Conservation (phyloP, 1,284 basidiomycete species). For the Wolfiporia cocos region DNA sequence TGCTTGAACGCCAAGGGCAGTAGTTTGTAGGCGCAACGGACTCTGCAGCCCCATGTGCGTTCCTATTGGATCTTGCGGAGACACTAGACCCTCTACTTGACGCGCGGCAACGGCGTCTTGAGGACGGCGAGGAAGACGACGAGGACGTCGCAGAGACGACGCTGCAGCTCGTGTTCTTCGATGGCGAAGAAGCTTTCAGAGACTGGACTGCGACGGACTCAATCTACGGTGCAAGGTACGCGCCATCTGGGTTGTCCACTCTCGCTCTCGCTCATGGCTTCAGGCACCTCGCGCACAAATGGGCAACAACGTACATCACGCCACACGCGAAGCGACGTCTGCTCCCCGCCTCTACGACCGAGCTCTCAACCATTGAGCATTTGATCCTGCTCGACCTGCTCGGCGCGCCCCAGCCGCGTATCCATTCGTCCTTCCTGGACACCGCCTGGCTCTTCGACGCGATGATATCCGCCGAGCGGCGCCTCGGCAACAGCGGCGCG, state of each 20-base stretch:
- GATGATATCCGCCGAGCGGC: constrained; percentile 60
- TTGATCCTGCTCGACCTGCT: constrained; percentile 88
- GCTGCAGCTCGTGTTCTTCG: constrained; percentile 94
- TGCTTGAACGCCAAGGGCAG: constrained; percentile 11
- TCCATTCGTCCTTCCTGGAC: constrained; percentile 79
- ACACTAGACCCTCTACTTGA: constrained; percentile 68
- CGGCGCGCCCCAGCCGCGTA: constrained; percentile 65
- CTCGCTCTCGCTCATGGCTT: not conserved
- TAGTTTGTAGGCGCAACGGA: constrained; percentile 98
- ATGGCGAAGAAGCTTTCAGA: constrained; percentile 96
- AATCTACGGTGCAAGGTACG: constrained; percentile 87
- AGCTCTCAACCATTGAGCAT: constrained; percentile 81
- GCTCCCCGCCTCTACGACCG: constrained; percentile 43
- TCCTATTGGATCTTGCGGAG: constrained; percentile 88
- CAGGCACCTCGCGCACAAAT: constrained; percentile 83
- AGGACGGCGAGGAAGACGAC: constrained; percentile 60
- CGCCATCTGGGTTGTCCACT: constrained; percentile 3
- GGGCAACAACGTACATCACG: constrained; percentile 65
- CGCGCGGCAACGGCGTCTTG: constrained; percentile 49
- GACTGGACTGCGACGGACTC: constrained; percentile 89
- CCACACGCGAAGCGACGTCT: constrained; percentile 59
- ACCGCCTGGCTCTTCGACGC: constrained; percentile 90
- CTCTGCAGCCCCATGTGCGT: constrained; percentile 92
- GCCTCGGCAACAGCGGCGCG: constrained; percentile 56
- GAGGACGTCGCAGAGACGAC: constrained; percentile 79